phyloP scores from a whole-genome alignment of 2,329 filamentous ascomycete genomes.

The Penicillium crustosum region DNA sequence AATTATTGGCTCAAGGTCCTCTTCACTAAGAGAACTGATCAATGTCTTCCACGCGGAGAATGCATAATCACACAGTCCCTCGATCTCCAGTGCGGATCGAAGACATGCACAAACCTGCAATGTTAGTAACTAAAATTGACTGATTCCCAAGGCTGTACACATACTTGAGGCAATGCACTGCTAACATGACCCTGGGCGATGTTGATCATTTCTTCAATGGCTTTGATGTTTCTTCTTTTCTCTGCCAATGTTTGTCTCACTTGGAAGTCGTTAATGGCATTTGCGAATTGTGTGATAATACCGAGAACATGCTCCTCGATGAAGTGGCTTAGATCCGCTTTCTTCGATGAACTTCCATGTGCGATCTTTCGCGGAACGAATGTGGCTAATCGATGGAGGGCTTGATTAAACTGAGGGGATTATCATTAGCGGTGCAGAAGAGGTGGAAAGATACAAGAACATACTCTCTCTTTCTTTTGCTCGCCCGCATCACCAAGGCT shows the following conservation, averaged over 20 bases:
- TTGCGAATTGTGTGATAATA: conserved; percentile 78
- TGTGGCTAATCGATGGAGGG: conserved; percentile 51
- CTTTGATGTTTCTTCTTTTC: conserved; percentile 73
- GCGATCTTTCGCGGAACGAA: conserved; percentile 53
- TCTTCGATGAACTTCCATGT: conserved; percentile 48
- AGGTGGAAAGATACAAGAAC: conserved; percentile 47
- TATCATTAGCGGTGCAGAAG: conserved; percentile 1
- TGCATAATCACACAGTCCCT: conserved; percentile 72
- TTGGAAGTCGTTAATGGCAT: conserved; percentile 69
- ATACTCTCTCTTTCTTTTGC: conserved; percentile 47
- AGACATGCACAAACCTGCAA: conserved; percentile 70
- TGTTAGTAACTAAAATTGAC: not conserved
- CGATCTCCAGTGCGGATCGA: conserved; percentile 74
- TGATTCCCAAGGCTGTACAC: not conserved
- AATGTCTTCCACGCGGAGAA: conserved; percentile 84
- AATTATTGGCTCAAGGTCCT: conserved; percentile 75
- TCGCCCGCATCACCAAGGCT: conserved; percentile 67
- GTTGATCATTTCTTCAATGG: conserved; percentile 83
- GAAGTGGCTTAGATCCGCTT: conserved; percentile 65
- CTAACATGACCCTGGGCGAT: conserved; percentile 71
- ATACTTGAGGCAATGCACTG: conserved; percentile 73
- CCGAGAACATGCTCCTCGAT: conserved; percentile 82
- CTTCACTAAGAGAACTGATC: conserved; percentile 69
- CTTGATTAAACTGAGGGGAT: conserved; percentile 47
- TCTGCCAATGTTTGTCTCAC: conserved; percentile 62